Evolutionary conservation across 1,284 basidiomycete species (phyloP).

Genomic region (Fomes fomentarius): DNA sequence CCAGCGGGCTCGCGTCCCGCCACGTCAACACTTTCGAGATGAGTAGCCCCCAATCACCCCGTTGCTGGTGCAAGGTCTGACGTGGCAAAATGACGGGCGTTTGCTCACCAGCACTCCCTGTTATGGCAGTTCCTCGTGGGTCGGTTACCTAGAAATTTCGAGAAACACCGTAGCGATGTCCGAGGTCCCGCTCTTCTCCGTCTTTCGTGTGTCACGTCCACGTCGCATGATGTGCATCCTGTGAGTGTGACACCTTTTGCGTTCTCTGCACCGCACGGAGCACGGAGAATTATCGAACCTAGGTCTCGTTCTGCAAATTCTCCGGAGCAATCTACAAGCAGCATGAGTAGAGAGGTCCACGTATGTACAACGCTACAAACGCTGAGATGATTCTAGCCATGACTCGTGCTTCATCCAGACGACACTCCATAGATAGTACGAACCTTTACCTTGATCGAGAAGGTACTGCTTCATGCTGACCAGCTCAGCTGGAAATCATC

Average conservation of each 20-base stretch:
- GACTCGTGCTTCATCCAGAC: too few species aligned
- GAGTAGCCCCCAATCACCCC: constrained; percentile 17
- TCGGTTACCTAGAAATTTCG: constrained; percentile 12
- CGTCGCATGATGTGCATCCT: constrained; percentile 14
- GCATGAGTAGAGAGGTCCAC: too few species aligned
- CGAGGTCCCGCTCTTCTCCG: constrained; percentile 13
- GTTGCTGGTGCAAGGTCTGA: constrained; percentile 1
- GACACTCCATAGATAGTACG: too few species aligned
- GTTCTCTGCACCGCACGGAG: constrained; percentile 18
- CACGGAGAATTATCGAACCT: constrained; percentile 10
- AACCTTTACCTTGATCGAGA: too few species aligned
- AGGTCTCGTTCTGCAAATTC: constrained; percentile 8
- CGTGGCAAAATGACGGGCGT: constrained; percentile 9
- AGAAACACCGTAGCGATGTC: constrained; percentile 10
- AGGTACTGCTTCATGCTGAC: too few species aligned
- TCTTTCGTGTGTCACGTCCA: constrained; percentile 19
- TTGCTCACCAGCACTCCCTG: too few species aligned
- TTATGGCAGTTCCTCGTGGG: background rate
- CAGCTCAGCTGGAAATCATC: too few species aligned
- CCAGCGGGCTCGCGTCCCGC: constrained; percentile 13
- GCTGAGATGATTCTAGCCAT: too few species aligned
- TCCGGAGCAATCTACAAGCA: constrained; percentile 1
- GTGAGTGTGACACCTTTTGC: too few species aligned
- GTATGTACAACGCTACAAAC: too few species aligned
- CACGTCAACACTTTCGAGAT: constrained; percentile 25